phyloP scores from a whole-genome alignment of 257 asterid genomes.

The Cruciata laevipes region DNA sequence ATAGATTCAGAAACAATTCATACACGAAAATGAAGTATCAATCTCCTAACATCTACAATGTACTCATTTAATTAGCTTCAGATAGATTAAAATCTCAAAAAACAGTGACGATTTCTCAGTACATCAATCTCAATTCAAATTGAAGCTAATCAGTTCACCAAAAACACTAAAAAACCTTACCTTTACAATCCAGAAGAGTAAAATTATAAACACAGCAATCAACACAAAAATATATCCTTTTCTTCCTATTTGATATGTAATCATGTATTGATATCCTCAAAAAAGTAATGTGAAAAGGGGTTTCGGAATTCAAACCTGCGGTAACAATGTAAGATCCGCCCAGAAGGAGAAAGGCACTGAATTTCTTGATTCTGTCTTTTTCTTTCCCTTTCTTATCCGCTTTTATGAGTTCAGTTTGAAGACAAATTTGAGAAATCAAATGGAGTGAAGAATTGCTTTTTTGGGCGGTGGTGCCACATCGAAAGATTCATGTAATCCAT shows the following conservation, averaged over 20 bases:
- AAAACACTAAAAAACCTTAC: background rate
- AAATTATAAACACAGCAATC: background rate
- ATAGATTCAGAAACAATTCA: background rate
- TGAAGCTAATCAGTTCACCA: background rate
- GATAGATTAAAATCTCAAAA: background rate
- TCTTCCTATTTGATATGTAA: background rate
- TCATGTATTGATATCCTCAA: background rate
- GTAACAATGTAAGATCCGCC: conserved; percentile 13
- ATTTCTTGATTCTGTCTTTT: conserved; percentile 3
- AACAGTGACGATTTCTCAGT: background rate
- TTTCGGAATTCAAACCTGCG: conserved; percentile 12
- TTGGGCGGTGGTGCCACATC: conserved; percentile 6
- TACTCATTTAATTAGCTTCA: background rate
- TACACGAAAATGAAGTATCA: background rate
- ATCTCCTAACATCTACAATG: background rate
- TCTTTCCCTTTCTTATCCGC: background rate
- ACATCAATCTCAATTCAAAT: background rate
- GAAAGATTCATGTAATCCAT: background rate
- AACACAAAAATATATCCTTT: background rate
- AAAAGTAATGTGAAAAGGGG: background rate
- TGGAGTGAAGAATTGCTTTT: background rate
- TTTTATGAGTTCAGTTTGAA: background rate
- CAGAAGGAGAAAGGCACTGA: background rate
- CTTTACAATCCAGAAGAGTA: background rate
- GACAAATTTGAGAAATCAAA: conserved; percentile 14